These are phyloP conservation scores for Xylaria sp. DNA, from an alignment of 2,329 filamentous ascomycete genomes.

Conservation along the genomic window DNA sequence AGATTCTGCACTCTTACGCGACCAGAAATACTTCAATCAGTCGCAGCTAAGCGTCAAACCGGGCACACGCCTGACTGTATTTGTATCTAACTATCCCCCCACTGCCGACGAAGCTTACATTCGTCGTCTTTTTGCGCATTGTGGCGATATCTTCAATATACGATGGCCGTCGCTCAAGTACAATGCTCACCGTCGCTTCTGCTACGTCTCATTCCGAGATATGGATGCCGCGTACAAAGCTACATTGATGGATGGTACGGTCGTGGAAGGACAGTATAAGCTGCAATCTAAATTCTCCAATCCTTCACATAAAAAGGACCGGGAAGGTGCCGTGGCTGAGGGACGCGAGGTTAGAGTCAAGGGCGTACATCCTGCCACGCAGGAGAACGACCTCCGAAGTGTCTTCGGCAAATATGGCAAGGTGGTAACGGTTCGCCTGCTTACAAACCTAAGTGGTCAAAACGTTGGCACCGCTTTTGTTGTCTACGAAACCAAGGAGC, in stretches of 20 bases:
- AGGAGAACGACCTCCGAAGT: constrained; percentile 75
- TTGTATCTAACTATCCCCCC: constrained; percentile 89
- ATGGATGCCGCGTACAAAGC: constrained; percentile 76
- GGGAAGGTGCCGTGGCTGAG: constrained; percentile 84
- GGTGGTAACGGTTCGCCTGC: constrained; percentile 77
- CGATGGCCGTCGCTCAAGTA: constrained; percentile 92
- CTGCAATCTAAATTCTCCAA: constrained; percentile 87
- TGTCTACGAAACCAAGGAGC: constrained; percentile 76
- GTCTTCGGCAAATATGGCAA: constrained; percentile 81
- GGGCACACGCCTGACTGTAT: constrained; percentile 83
- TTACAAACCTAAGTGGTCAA: constrained; percentile 73
- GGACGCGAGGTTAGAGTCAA: constrained; percentile 85
- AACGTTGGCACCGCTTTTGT: constrained; percentile 85
- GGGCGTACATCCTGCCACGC: constrained; percentile 71
- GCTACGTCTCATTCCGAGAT: constrained; percentile 90
- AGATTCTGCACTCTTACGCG: constrained; percentile 80
- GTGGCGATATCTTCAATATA: constrained; percentile 84
- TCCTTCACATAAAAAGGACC: constrained; percentile 79
- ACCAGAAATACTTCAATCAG: constrained; percentile 82
- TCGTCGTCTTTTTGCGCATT: constrained; percentile 74
- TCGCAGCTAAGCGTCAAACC: constrained; percentile 78
- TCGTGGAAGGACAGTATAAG: constrained; percentile 74
- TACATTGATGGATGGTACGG: constrained; percentile 75
- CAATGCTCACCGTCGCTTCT: constrained; percentile 90
- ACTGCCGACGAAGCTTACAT: constrained; percentile 78